phyloP scores from a whole-genome alignment of 345 rosid species.

The Aquilaria yunnanensis region DNA sequence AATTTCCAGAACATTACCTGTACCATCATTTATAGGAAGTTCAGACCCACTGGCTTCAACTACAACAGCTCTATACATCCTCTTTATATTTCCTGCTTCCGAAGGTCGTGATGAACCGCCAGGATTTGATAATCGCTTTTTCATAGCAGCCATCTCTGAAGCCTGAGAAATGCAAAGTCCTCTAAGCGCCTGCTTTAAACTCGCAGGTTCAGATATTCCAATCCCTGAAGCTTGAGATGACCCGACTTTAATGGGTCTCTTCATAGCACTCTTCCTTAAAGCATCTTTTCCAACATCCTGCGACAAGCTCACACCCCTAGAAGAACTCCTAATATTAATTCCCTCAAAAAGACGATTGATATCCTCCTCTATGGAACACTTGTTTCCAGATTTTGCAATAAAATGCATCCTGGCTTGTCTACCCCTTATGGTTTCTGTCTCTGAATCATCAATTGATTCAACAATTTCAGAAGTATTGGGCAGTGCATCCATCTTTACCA shows the following conservation, averaged over 20 bases:
- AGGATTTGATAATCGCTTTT: slow-evolving; percentile 57
- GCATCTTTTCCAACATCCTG: slow-evolving; percentile 30
- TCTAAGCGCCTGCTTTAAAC: slow-evolving; percentile 81
- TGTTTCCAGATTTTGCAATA: slow-evolving; percentile 27
- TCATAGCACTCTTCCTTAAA: slow-evolving; percentile 53
- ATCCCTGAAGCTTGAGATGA: slow-evolving; percentile 54
- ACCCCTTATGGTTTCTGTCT: slow-evolving; percentile 18
- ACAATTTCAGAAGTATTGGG: slow-evolving; percentile 46
- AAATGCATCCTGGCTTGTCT: slow-evolving; percentile 22
- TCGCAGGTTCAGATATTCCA: slow-evolving; percentile 62
- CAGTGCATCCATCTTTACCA: slow-evolving; percentile 28
- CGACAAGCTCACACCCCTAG: slow-evolving; percentile 24
- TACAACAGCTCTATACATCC: slow-evolving; percentile 54
- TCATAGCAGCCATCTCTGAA: slow-evolving; percentile 82
- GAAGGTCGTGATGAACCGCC: slow-evolving; percentile 35
- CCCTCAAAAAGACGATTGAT: slow-evolving; percentile 66
- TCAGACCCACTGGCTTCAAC: slow-evolving; percentile 55
- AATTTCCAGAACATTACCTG: slow-evolving; percentile 47
- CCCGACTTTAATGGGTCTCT: slow-evolving; percentile 60
- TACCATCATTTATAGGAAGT: slow-evolving; percentile 30
- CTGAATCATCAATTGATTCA: slow-evolving; percentile 38
- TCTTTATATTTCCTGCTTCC: slow-evolving; percentile 58
- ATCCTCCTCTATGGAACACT: slow-evolving; percentile 62
- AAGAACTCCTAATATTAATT: slow-evolving; percentile 38
- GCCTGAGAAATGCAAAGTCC: slow-evolving; percentile 83